Evolutionary conservation across 441 rosid species (phyloP), one percentile per base, ranked within the genome.

Genomic region (Pelargonium australe): DNA sequence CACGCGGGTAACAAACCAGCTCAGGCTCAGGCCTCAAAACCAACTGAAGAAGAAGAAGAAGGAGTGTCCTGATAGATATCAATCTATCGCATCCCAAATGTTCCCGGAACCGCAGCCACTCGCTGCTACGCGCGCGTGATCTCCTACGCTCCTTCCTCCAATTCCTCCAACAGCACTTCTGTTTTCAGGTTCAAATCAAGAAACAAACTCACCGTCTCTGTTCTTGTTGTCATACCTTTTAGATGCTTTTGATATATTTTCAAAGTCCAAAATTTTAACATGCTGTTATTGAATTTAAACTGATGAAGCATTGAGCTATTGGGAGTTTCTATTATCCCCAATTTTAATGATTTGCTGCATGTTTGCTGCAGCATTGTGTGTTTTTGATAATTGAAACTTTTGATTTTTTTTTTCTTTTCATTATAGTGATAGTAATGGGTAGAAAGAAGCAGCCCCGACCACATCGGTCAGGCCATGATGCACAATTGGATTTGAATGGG

Each of bases 401-500:
- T n/a, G 12, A 19, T 14, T 61, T 17, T 37, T 3, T 60, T 17
- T 28, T 58, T 70, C 34, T 72, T 72, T 70, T 76, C 64, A 64
- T 76, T 58, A 63, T 69, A 84, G 89, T 72, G 73, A 94, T 57
- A 57, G 62, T 57, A 58, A 58, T 94, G 99, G 97, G 99, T 49
- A 81, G 93, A 80, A 91, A 86, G 84, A 94, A 94, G 82, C 97
- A 91, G 76, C 70, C 88, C 64, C 85, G 82, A 57, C 96, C 99
- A 0, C 89, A 78, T 63, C 86, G 95, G 67, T 91, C 99, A 0
- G 86, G 83, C 62, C 88, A 73, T 70, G 68, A 72, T 61, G 71
- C 70, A 28, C 72, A 66, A 17, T 20, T 17, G 62, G 28, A 57
- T 57, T 17, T 57, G 25, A 57, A 17, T 57, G 61, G 5, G 16